Evolutionary conservation across 2,329 filamentous ascomycete species (phyloP).

Genomic region (Decorospora gaudefroyi): DNA sequence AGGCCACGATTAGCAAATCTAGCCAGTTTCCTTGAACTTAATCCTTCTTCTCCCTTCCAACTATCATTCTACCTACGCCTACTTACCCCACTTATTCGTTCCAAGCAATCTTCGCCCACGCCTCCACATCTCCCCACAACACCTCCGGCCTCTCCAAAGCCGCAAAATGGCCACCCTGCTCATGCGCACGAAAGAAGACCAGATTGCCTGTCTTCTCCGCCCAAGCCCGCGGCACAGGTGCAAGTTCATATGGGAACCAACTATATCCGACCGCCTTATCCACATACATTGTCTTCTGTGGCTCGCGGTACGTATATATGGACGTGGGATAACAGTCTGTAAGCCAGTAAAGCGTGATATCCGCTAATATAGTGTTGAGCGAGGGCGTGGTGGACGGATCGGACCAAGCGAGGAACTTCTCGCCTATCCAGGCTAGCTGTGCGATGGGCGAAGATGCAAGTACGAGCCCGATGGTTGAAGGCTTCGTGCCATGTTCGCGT

Average conservation of each 20-base stretch:
- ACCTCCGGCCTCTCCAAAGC: conserved; percentile 51
- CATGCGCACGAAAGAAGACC: conserved; percentile 46
- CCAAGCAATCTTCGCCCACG: conserved; percentile 48
- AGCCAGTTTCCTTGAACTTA: no score
- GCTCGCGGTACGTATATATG: conserved; percentile 57
- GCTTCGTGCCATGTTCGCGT: conserved; percentile 58
- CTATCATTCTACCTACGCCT: no score
- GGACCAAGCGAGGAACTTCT: conserved; percentile 61
- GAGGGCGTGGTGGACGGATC: conserved; percentile 48
- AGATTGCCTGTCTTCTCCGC: conserved; percentile 47
- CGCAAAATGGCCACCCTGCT: conserved; percentile 55
- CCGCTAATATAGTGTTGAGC: conserved; percentile 54
- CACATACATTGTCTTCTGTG: conserved; percentile 34
- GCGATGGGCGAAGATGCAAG: conserved; percentile 60
- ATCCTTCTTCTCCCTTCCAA: no score
- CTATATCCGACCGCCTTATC: conserved; percentile 52
- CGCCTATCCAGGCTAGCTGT: conserved; percentile 62
- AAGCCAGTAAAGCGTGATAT: conserved; percentile 61
- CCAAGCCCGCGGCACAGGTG: conserved; percentile 49
- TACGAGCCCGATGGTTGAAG: conserved; percentile 61
- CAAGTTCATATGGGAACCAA: conserved; percentile 52
- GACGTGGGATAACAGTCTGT: conserved; percentile 55
- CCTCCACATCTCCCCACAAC: conserved; percentile 53
- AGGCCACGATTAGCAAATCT: no score
- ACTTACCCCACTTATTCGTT: no score